Percentiles rank a stretch among this genome's conserved stretches.
Evolutionary conservation across 2,329 filamentous ascomycete genomes (phyloP).

Genomic region (Trichoderma asperellum): DNA sequence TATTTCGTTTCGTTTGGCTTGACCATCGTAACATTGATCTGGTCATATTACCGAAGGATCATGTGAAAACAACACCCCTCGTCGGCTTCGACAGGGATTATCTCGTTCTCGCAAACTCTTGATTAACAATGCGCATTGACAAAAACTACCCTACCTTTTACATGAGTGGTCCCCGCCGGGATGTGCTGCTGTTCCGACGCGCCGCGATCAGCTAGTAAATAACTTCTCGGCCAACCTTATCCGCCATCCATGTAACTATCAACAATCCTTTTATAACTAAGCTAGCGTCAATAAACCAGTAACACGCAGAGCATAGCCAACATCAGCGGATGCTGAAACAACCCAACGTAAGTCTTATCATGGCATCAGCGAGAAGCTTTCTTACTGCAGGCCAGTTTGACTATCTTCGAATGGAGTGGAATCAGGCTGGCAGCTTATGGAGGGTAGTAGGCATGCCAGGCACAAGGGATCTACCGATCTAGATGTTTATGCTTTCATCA

Average conservation of each 20-base stretch:
- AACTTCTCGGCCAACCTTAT: not conserved
- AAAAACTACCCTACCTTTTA: not conserved
- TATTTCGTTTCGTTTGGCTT: not conserved
- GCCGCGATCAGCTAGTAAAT: not conserved
- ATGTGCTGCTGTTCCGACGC: not conserved
- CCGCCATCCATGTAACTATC: not conserved
- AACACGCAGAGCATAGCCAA: not conserved
- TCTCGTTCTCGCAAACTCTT: not conserved
- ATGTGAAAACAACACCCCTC: not conserved
- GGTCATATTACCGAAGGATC: not conserved
- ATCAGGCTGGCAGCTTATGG: not conserved
- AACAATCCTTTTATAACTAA: not conserved
- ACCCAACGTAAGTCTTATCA: not conserved
- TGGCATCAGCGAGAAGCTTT: not conserved
- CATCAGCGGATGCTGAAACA: not conserved
- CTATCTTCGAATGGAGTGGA: not conserved
- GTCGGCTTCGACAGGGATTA: not conserved
- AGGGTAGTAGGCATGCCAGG: not conserved
- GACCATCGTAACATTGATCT: not conserved
- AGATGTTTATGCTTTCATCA: slow-evolving; percentile 4
- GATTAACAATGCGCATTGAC: not conserved
- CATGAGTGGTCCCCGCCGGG: not conserved
- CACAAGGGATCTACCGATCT: not conserved
- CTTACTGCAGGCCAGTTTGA: not conserved
- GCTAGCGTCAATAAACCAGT: not conserved